Evolutionary conservation across 2,329 filamentous ascomycete species (phyloP).

Genomic region (Trichoderma hamatum): DNA sequence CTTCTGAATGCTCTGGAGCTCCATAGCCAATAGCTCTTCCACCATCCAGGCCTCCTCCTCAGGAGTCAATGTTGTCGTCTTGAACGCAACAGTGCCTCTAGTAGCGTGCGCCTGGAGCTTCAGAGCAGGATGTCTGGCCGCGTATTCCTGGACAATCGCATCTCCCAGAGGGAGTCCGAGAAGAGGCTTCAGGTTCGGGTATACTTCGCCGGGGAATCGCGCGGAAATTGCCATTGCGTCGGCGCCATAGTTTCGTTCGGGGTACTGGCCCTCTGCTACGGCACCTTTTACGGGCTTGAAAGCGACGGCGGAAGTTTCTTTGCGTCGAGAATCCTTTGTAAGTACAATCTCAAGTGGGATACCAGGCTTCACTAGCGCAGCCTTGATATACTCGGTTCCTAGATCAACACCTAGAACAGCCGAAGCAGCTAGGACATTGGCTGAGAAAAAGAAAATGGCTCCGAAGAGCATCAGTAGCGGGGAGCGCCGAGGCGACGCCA

Average conservation of each 20-base stretch:
- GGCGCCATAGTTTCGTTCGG: conserved; percentile 88
- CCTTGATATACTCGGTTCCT: conserved; percentile 96
- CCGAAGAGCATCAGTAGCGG: conserved; percentile 46
- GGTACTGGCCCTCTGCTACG: conserved; percentile 67
- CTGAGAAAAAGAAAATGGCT: conserved; percentile 42
- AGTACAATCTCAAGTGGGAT: conserved; percentile 97
- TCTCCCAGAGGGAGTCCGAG: conserved; percentile 72
- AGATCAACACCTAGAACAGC: conserved; percentile 92
- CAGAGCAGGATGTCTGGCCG: conserved; percentile 75
- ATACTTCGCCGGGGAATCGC: conserved; percentile 90
- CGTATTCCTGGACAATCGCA: conserved; percentile 69
- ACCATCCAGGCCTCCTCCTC: conserved; percentile 73
- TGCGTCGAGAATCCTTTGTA: conserved; percentile 96
- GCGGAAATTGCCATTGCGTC: conserved; percentile 87
- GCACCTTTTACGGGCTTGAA: conserved; percentile 81
- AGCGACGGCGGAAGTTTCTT: conserved; percentile 86
- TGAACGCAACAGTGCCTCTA: conserved; percentile 77
- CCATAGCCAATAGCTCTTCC: conserved; percentile 94
- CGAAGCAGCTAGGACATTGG: conserved; percentile 57
- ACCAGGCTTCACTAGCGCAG: conserved; percentile 91
- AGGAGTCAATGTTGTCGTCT: conserved; percentile 67
- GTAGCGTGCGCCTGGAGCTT: conserved; percentile 62
- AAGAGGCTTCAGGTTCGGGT: conserved; percentile 88
- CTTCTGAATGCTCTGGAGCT: conserved; percentile 85
- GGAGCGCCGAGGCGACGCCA: conserved; percentile 42